These are phyloP conservation scores for Morella rubra DNA, from an alignment of 306 rosid genomes.

Conservation along the genomic window DNA sequence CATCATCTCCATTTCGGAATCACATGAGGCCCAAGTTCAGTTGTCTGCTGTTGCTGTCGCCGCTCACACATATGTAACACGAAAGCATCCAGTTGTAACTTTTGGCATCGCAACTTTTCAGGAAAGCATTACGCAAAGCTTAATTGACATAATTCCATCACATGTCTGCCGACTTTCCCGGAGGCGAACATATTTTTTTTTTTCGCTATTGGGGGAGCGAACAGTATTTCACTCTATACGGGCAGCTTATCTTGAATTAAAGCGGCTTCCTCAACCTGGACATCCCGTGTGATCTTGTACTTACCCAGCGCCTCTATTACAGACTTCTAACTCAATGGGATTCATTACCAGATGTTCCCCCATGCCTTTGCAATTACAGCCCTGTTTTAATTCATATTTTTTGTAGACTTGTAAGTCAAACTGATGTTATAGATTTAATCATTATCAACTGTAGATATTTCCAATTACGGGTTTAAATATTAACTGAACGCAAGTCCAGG, in stretches of 20 bases:
- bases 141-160: constrained; percentile 8
- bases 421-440: too few relatives aligned
- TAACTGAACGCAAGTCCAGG: too few relatives aligned
- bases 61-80: too few relatives aligned
- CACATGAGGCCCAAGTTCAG: too few relatives aligned
- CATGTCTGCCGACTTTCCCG: constrained; percentile 1
- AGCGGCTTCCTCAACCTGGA: constrained; percentile 17
- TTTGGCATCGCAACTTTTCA: constrained; percentile 42
- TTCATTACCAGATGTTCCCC: constrained; percentile 24
- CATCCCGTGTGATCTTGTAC: constrained; percentile 14
- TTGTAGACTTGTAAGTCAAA: too few relatives aligned
- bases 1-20: too few relatives aligned
- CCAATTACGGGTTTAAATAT: too few relatives aligned
- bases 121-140: constrained; percentile 53
- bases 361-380: constrained; percentile 11
- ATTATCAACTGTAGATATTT: background rate
- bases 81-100: too few relatives aligned
- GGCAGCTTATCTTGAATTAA: constrained; percentile 14
- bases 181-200: too few relatives aligned
- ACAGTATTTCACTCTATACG: constrained; percentile 12
- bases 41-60: too few relatives aligned
- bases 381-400: too few relatives aligned
- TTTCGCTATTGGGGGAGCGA: too few relatives aligned
- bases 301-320: background rate
- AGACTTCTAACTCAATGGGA: constrained; percentile 20